These are phyloP conservation scores for Aspergillus spinulosporus DNA, from an alignment of 2,329 filamentous ascomycete genomes.

Conservation along the genomic window DNA sequence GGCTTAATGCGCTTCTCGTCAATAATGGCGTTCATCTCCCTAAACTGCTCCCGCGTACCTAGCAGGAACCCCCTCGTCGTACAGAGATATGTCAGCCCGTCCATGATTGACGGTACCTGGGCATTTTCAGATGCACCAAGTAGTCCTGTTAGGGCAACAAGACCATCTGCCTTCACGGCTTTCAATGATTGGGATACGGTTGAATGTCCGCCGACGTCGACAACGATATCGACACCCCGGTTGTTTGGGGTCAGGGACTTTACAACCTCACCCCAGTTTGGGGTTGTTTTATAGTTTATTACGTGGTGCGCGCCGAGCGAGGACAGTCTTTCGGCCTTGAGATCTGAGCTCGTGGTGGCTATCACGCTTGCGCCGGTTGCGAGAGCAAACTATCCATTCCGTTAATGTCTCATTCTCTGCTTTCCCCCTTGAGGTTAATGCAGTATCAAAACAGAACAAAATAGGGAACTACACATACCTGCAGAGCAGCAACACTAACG, in stretches of 20 bases:
- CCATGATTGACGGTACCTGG: constrained; percentile 31
- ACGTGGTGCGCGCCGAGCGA: constrained; percentile 57
- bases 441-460: too few species aligned
- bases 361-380: constrained; percentile 59
- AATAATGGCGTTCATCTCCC: constrained; percentile 53
- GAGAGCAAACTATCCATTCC: constrained; percentile 30
- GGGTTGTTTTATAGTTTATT: constrained; percentile 57
- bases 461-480: constrained; percentile 28
- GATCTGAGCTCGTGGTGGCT: constrained; percentile 55
- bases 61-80: constrained; percentile 52
- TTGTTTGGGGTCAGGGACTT: constrained; percentile 50
- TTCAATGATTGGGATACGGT: constrained; percentile 51
- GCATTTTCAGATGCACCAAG: constrained; percentile 47
- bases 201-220: constrained; percentile 58
- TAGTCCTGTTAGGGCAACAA: constrained; percentile 55
- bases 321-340: constrained; percentile 54
- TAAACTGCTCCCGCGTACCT: constrained; percentile 50
- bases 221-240: constrained; percentile 54
- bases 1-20: constrained; percentile 52
- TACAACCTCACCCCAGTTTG: constrained; percentile 57
- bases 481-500: constrained; percentile 53
- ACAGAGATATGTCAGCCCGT: constrained; percentile 44
- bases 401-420: too few species aligned
- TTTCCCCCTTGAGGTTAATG: too few species aligned
- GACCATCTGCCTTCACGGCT: constrained; percentile 50